A percentile compares a stretch with the other conserved stretches of the same genome.
phyloP scores from a whole-genome alignment of 495 filamentous ascomycete species.

The Aspergillus sparsus region DNA sequence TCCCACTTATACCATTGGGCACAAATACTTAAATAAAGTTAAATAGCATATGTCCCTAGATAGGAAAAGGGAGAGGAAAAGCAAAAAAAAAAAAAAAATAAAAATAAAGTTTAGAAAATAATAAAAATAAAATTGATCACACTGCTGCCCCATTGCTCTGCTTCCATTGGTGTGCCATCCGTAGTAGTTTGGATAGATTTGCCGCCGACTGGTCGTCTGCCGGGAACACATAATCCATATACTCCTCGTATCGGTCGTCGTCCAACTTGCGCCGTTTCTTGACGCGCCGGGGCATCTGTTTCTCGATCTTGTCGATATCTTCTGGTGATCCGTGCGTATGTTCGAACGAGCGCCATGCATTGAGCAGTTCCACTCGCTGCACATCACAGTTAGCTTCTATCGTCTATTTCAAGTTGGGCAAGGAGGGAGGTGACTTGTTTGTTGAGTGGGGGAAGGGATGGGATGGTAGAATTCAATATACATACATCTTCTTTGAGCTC shows the following conservation, averaged over 20 bases:
- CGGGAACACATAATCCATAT: constrained; percentile 96
- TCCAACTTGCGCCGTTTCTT: constrained; percentile 95
- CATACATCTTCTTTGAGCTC: constrained; percentile 87
- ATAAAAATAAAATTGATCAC: not conserved
- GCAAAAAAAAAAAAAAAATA: not conserved
- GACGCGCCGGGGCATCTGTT: constrained; percentile 88
- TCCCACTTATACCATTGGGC: no score
- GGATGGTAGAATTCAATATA: not conserved
- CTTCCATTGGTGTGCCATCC: constrained; percentile 90
- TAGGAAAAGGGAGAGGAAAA: not conserved
- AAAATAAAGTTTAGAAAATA: not conserved
- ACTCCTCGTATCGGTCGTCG: constrained; percentile 96
- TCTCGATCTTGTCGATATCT: constrained; percentile 81
- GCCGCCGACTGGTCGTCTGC: constrained; percentile 89
- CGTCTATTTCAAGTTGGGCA: not conserved
- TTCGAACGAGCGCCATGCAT: constrained; percentile 91
- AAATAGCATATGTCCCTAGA: no score
- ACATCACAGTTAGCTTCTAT: constrained; percentile 30
- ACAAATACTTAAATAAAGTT: no score
- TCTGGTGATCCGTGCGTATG: constrained; percentile 73
- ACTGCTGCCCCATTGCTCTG: constrained; percentile 47
- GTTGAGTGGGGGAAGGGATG: no score
- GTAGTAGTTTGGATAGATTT: constrained; percentile 78
- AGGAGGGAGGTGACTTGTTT: not conserved
- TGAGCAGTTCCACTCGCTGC: constrained; percentile 79